Conservation (phyloP, 176 grass and related monocot species). For the Rhynchospora breviuscula region DNA sequence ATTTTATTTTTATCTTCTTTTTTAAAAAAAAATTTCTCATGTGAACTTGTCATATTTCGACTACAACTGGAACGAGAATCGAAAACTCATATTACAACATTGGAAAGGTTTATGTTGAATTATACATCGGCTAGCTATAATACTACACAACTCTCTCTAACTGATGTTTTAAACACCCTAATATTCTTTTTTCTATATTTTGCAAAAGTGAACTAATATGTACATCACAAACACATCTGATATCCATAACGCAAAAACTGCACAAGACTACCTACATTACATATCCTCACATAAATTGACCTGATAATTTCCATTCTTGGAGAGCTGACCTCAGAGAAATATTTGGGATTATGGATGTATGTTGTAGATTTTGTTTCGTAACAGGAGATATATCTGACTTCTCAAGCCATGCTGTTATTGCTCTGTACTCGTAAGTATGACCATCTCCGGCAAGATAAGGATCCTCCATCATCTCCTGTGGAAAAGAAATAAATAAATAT, state of each 20-base stretch:
- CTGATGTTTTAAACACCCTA: not conserved
- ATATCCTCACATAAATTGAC: conserved; percentile 19
- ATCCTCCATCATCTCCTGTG: conserved; percentile 75
- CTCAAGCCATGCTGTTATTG: conserved; percentile 73
- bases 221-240: not conserved
- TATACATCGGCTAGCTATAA: not conserved
- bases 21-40: not conserved
- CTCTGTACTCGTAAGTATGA: conserved; percentile 74
- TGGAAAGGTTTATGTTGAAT: no score
- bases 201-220: not conserved
- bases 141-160: not conserved
- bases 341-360: conserved; percentile 64
- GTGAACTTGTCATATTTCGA: not conserved
- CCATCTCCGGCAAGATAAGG: conserved; percentile 82
- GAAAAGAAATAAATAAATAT: not conserved
- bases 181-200: not conserved
- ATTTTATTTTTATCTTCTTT: not conserved
- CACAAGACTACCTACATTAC: not conserved
- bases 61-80: not conserved
- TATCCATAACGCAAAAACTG: not conserved
- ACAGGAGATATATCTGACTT: conserved; percentile 57
- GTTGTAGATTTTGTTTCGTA: conserved; percentile 42
- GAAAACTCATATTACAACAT: not conserved
- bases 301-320: conserved; percentile 66
- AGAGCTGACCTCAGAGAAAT: conserved; percentile 61